These are phyloP conservation scores for Penicillium cosmopolitanum DNA, from an alignment of 495 filamentous ascomycete species.

Conservation along the genomic window DNA sequence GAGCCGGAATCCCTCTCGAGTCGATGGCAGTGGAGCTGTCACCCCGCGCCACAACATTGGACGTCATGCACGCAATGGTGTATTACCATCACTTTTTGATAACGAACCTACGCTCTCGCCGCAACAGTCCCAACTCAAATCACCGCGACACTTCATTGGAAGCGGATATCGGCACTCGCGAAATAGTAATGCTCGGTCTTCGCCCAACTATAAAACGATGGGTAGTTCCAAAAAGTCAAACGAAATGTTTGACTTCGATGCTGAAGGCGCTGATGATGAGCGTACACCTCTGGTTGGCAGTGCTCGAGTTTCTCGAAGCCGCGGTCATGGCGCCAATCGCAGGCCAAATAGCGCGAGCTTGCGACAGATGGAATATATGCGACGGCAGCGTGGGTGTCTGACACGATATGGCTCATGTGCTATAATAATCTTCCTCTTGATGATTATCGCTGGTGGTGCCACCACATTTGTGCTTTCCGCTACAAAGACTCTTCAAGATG, in stretches of 20 bases:
- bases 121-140: constrained; percentile 53
- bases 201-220: constrained; percentile 44
- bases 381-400: constrained; percentile 64
- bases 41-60: constrained; percentile 74
- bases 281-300: constrained; percentile 80
- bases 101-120: constrained; percentile 71
- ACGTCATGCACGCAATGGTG: constrained; percentile 68
- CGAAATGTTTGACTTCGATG: constrained; percentile 67
- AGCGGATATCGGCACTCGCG: constrained; percentile 40
- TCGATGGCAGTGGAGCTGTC: constrained; percentile 64
- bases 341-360: constrained; percentile 61
- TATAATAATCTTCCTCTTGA: constrained; percentile 71
- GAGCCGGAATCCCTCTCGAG: constrained; percentile 58
- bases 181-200: constrained; percentile 36
- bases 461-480: constrained; percentile 87
- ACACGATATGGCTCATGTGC: constrained; percentile 80
- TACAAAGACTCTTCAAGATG: constrained; percentile 81
- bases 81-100: constrained; percentile 74
- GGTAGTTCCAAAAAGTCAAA: constrained; percentile 55
- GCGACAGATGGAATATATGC: constrained; percentile 77
- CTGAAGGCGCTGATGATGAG: constrained; percentile 87
- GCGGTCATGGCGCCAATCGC: constrained; percentile 56
- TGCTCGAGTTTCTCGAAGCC: constrained; percentile 61
- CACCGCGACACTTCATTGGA: constrained; percentile 61
- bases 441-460: constrained; percentile 76